phyloP scores from a whole-genome alignment of 768 basidiomycete genomes.

The Suillus luteus region DNA sequence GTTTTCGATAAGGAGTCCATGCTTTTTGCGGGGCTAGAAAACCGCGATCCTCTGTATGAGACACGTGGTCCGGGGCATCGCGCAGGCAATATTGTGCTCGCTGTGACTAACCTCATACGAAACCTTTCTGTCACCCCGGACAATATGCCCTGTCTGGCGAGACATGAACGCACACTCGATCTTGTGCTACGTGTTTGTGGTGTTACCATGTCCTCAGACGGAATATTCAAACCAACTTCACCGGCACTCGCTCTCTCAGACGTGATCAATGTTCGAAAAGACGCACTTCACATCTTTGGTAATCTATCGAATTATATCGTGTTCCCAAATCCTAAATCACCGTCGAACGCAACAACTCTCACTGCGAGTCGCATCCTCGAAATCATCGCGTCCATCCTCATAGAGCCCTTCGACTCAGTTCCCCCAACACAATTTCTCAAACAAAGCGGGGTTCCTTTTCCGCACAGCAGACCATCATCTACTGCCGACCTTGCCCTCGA shows the following conservation, averaged over 20 bases:
- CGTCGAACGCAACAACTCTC: conserved; percentile 44
- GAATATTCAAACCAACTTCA: conserved; percentile 47
- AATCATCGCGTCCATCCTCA: conserved; percentile 72
- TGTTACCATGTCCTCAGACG: conserved; percentile 39
- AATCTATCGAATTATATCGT: conserved; percentile 57
- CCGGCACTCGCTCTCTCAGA: conserved; percentile 69
- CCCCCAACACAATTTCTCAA: conserved; percentile 64
- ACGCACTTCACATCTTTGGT: conserved; percentile 69
- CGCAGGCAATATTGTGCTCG: conserved; percentile 61
- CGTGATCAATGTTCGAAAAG: conserved; percentile 72
- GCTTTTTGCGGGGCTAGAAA: conserved; percentile 59
- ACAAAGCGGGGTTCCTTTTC: conserved; percentile 45
- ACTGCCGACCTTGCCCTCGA: conserved; percentile 81
- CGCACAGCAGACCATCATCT: conserved; percentile 53
- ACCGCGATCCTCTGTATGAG: conserved; percentile 22
- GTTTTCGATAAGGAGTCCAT: conserved; percentile 59
- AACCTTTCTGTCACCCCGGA: conserved; percentile 80
- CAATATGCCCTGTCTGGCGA: conserved; percentile 67
- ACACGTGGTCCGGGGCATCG: conserved; percentile 62
- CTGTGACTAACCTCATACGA: conserved; percentile 78
- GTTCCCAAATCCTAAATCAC: conserved; percentile 43
- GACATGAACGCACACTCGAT: conserved; percentile 63
- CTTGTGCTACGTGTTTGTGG: conserved; percentile 70
- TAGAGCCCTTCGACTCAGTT: conserved; percentile 67
- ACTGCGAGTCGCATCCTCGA: conserved; percentile 62